A percentile compares a stretch with the other conserved stretches of the same genome.
These are phyloP conservation scores for Aspergillus novofumigatus DNA, from an alignment of 2,329 filamentous ascomycete species.

Conservation along the genomic window DNA sequence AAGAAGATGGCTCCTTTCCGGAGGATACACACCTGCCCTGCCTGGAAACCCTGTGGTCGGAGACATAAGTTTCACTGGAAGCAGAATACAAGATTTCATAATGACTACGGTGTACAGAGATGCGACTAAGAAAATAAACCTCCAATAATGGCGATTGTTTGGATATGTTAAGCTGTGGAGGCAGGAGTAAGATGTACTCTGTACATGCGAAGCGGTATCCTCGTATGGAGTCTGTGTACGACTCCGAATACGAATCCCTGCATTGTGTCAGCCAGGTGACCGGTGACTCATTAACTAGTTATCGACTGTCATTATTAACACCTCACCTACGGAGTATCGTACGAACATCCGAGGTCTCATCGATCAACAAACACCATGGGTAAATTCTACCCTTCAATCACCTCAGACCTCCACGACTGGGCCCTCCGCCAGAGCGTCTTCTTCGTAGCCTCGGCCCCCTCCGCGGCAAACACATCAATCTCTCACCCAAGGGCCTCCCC, in stretches of 20 bases:
- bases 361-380: constrained; percentile 44
- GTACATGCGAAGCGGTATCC: too few relatives aligned
- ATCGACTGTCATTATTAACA: background rate
- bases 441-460: constrained; percentile 69
- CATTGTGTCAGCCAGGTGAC: background rate
- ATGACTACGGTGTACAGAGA: background rate
- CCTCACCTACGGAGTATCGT: background rate
- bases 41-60: background rate
- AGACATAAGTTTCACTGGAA: background rate
- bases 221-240: too few relatives aligned
- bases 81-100: background rate
- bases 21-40: background rate
- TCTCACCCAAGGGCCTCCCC: constrained; percentile 69
- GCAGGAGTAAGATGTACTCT: background rate
- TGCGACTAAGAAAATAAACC: background rate
- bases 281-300: background rate
- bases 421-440: constrained; percentile 66
- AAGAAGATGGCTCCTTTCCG: background rate
- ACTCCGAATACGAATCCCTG: background rate
- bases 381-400: constrained; percentile 55
- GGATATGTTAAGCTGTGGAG: too few relatives aligned
- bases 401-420: constrained; percentile 58
- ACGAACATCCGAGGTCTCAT: background rate
- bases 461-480: constrained; percentile 65
- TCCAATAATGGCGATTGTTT: background rate